Evolutionary conservation across 2,329 filamentous ascomycete species (phyloP).

Genomic region (Stachybotrys echinatus): DNA sequence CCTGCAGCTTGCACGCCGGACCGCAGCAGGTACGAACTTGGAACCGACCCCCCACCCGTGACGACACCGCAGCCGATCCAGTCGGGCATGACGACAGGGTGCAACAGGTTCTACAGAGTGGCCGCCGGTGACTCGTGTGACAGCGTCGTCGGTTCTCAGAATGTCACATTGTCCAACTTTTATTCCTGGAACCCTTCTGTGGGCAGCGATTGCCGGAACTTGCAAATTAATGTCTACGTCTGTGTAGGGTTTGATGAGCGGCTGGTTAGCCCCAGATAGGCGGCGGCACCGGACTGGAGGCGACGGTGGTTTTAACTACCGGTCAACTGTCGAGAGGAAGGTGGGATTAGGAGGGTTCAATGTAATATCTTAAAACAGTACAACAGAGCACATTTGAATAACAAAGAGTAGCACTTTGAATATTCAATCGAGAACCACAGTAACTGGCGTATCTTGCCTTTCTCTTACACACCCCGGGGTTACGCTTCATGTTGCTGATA

Average conservation of each 20-base stretch:
- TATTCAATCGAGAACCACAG: no score
- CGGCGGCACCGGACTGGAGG: not conserved
- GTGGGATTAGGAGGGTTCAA: no score
- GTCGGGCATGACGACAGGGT: slow-evolving; percentile 3
- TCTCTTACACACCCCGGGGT: not conserved
- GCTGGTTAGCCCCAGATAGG: not conserved
- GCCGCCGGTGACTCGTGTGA: slow-evolving; percentile 5
- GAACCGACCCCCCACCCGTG: slow-evolving; percentile 1
- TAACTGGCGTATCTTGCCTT: no score
- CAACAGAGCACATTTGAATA: no score
- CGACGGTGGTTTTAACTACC: no score
- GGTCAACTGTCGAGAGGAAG: no score
- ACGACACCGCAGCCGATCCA: slow-evolving; percentile 2
- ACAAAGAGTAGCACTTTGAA: no score
- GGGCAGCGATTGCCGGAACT: slow-evolving; percentile 2
- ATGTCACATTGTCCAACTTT: slow-evolving; percentile 3
- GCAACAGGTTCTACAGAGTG: slow-evolving; percentile 10
- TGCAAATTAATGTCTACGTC: not conserved
- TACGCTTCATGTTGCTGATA: not conserved
- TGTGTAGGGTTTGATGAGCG: slow-evolving; percentile 2
- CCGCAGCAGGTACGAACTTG: slow-evolving; percentile 1
- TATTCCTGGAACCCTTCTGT: slow-evolving; percentile 3
- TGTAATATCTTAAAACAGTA: no score
- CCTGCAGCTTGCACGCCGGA: slow-evolving; percentile 4
- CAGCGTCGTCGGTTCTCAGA: slow-evolving; percentile 1